These are phyloP conservation scores for Botryotinia globosa DNA, from an alignment of 2,329 filamentous ascomycete species.

Conservation along the genomic window DNA sequence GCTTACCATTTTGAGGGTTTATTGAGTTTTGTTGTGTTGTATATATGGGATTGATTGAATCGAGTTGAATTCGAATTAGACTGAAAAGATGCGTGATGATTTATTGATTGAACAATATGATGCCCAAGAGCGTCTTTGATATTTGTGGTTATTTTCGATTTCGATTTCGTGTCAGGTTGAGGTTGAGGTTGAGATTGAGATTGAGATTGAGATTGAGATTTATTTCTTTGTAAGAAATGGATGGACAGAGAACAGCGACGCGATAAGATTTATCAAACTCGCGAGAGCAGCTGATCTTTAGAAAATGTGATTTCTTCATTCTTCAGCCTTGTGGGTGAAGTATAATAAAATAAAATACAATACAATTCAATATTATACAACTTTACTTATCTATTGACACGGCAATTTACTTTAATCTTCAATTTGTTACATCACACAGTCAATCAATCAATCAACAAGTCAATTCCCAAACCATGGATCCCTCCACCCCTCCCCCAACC, in stretches of 20 bases:
- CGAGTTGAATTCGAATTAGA: background rate
- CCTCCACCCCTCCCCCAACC: background rate
- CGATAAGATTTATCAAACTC: background rate
- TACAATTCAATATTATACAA: background rate
- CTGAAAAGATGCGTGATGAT: too few relatives aligned
- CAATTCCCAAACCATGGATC: constrained; percentile 1
- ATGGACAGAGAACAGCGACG: background rate
- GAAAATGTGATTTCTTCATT: background rate
- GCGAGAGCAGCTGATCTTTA: constrained; percentile 14
- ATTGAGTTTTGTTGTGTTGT: background rate
- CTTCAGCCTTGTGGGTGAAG: background rate
- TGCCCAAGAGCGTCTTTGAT: background rate
- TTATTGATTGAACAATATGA: background rate
- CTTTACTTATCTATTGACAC: background rate
- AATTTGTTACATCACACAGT: background rate
- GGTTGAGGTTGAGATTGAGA: too few relatives aligned
- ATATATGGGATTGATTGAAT: background rate
- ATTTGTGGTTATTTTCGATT: background rate
- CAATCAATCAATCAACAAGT: background rate
- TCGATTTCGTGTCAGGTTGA: too few relatives aligned
- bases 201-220: too few relatives aligned
- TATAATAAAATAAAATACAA: background rate
- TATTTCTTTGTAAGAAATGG: background rate
- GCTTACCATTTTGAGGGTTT: constrained; percentile 10
- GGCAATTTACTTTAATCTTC: background rate